Evolutionary conservation across 75 land plant species (phyloP).

Genomic region (Sequoiadendron giganteum): DNA sequence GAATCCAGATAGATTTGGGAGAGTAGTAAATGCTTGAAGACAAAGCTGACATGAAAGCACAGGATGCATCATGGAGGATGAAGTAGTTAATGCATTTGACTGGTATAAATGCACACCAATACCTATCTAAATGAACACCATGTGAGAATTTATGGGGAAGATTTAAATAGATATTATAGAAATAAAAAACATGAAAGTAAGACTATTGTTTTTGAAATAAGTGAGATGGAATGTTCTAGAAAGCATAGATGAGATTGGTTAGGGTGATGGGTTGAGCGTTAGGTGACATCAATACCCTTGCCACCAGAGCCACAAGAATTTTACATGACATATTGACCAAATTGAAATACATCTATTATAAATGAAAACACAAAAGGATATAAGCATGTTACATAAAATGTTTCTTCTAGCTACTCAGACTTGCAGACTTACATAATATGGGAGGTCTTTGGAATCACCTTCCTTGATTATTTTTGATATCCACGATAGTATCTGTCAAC

Average conservation of each 20-base stretch:
- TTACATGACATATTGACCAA: too few species aligned
- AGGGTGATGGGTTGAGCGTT: neutral
- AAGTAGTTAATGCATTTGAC: too few species aligned
- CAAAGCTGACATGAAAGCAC: too few species aligned
- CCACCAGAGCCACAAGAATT: neutral
- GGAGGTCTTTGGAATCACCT: slow-evolving; percentile 56
- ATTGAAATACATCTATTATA: neutral
- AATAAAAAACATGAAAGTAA: neutral
- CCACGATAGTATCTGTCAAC: slow-evolving; percentile 52
- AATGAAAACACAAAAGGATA: neutral
- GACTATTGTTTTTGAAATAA: neutral
- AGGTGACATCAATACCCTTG: neutral
- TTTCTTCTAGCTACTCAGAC: neutral
- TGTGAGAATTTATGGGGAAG: neutral
- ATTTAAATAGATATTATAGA: too few species aligned
- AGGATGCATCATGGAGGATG: too few species aligned
- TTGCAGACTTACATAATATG: slow-evolving; percentile 55
- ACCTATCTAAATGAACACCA: neutral
- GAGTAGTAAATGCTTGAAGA: too few species aligned
- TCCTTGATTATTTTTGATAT: slow-evolving; percentile 50
- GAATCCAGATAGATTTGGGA: too few species aligned
- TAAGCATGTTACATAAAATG: neutral
- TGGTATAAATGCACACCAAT: too few species aligned
- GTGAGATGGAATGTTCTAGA: neutral
- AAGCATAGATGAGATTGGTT: neutral